Evolutionary conservation across 2,329 filamentous ascomycete species (phyloP), one percentile per base, ranked within the genome.

Genomic region (Alternaria triticimaculans): DNA sequence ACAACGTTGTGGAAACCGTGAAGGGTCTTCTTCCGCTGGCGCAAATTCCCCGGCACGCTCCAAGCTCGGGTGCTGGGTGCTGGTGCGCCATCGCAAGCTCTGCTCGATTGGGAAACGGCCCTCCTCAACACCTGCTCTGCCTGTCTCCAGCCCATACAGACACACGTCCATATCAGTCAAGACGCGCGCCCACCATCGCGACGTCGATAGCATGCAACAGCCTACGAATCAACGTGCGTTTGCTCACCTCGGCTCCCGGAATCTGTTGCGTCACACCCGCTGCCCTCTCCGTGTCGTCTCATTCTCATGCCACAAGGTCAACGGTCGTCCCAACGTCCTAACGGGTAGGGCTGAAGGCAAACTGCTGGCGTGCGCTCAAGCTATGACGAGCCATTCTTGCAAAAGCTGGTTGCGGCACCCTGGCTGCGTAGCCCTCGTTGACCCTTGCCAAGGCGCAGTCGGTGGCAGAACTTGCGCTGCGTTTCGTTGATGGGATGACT

Each of bases 121-220:
- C 65, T 20, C 44, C 69, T 70, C 71, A 74, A 73, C 69, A 73
- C 66, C 72, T 62, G 60, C 62, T 64, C 61, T 55, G 66, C 63
- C 28, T 48, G 48, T 48, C 25, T 58, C 50, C 60, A 62, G 28
- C 8, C 69, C 70, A 70, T 58, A 65, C 63, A 66, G 59, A 58
- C 57, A 49, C 51, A 62, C 50, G 26, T 62, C 30, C 41, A 43
- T 63, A 65, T 66, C 64, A 64, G 23, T 41, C 18, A 43, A 25
- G 30, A 51, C 21, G 43, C 33, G 33, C 23, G 23, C 53, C n/a
- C 21, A 55, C 37, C 37, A 28, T 41, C 23, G 37, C 53, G 9
- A 43, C 4, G 33, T 28, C 21, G 41, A 55, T 37, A n/a, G 8
- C 30, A 44, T 55, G 53, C 53, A 55, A 15, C 53, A 44, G 23